Evolutionary conservation across 208 protist genomes (phyloP).

Genomic region (Trypanosoma conorhini): DNA sequence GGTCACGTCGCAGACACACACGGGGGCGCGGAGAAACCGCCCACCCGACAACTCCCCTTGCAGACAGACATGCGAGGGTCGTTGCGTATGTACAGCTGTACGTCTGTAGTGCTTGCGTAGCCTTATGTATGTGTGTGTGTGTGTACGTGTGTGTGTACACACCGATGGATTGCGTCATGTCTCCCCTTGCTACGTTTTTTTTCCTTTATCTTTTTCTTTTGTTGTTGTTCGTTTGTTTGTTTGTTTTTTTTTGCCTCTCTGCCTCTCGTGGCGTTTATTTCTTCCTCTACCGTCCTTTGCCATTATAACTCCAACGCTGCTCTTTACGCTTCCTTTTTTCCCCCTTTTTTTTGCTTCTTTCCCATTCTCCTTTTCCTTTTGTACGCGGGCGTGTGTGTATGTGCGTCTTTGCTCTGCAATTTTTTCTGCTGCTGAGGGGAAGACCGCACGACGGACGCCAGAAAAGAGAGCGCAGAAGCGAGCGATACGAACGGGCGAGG

Average conservation of each 20-base stretch:
- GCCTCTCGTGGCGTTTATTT: constrained; percentile 4
- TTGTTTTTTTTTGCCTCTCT: constrained; percentile 8
- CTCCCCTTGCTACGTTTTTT: no score
- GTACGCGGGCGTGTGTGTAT: neutral
- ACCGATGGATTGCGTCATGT: no score
- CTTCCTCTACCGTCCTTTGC: constrained; percentile 6
- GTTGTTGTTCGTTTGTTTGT: constrained; percentile 23
- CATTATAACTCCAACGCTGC: constrained; percentile 10
- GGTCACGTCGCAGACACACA: no score
- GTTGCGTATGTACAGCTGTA: no score
- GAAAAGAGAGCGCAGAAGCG: neutral
- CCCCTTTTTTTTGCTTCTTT: neutral
- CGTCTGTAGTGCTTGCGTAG: no score
- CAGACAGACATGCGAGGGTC: no score
- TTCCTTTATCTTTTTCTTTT: constrained; percentile 10
- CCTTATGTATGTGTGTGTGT: no score
- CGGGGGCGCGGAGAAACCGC: no score
- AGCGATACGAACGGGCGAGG: neutral
- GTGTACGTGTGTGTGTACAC: no score
- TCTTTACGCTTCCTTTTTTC: neutral
- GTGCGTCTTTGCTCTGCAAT: neutral
- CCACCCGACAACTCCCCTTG: no score
- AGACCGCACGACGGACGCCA: neutral
- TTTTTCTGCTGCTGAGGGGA: neutral
- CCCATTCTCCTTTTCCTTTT: neutral